Evolutionary conservation across 768 basidiomycete species (phyloP), one percentile per base, ranked within the genome.

Genomic region (Dendrothele bispora): DNA sequence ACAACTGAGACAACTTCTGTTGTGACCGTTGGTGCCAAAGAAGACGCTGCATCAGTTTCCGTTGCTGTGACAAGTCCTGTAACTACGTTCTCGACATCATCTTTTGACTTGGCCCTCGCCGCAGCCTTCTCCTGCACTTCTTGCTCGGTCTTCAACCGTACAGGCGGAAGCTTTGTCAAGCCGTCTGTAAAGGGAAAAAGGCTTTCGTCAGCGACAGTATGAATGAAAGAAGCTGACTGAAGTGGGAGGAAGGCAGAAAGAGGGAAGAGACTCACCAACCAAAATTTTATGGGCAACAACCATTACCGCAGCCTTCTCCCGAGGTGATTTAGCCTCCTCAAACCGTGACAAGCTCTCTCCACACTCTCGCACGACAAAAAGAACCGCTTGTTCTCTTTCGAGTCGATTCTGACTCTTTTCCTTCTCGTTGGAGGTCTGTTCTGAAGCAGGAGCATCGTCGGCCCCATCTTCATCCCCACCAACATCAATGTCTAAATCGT

Each of bases 401-500:
- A 24, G 11, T 38, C 29, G 18, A 43, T n/a, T n/a, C n/a, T n/a
- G n/a, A n/a, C n/a, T n/a, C n/a, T 39, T 28, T 32, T 32, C 30
- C 18, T 8, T 25, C 7, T 39, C 38, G 12, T 46, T 56, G 0
- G 59, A n/a, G n/a, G n/a, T n/a, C n/a, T n/a, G n/a, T n/a, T n/a
- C n/a, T n/a, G n/a, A n/a, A n/a, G n/a, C n/a, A n/a, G n/a, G n/a
- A n/a, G n/a, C 24, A 27, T 36, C 46, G 3, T 25, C 11, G n/a
- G n/a, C n/a, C n/a, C n/a, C n/a, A n/a, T n/a, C n/a, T 8, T 32
- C 37, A 18, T 14, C 17, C 14, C 62, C 54, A 2, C 82, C 84
- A 0, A 91, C 80, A 43, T 91, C 84, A 7, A 98, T 78, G 12
- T 95, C 95, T 1, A 99, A 80, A 67, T 98, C 94, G 30, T 88